Evolutionary conservation across 805 yeast species (phyloP).

Genomic region (Vanderwaltozyma tropicalis): DNA sequence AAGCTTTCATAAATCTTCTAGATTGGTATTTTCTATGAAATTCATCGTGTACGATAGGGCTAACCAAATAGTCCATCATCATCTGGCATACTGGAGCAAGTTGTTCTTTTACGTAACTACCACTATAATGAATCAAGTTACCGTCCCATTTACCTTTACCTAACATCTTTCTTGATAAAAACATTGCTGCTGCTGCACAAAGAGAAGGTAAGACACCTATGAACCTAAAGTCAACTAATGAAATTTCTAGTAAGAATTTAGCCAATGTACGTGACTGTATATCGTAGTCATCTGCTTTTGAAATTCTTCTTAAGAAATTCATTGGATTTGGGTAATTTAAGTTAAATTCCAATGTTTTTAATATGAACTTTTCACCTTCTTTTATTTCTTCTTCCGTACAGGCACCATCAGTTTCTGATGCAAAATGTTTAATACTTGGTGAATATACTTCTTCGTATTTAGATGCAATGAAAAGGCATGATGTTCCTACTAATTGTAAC

Average conservation of each 20-base stretch:
- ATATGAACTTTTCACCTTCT: conserved; percentile 73
- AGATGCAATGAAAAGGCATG: conserved; percentile 79
- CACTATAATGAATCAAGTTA: conserved; percentile 81
- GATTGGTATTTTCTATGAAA: conserved; percentile 90
- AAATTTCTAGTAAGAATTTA: conserved; percentile 72
- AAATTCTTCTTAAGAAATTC: conserved; percentile 83
- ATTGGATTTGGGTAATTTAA: conserved; percentile 85
- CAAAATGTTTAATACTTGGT: conserved; percentile 78
- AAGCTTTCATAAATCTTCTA: conserved; percentile 77
- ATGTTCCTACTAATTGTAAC: conserved; percentile 77
- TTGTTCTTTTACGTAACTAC: conserved; percentile 71
- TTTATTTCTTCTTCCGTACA: conserved; percentile 74
- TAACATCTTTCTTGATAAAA: conserved; percentile 66
- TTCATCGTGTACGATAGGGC: conserved; percentile 83
- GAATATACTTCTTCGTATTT: conserved; percentile 89
- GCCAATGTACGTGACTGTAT: conserved; percentile 84
- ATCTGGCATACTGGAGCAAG: conserved; percentile 62
- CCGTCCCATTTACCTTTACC: conserved; percentile 71
- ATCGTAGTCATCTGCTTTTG: conserved; percentile 90
- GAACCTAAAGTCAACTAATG: conserved; percentile 71
- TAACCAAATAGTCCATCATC: conserved; percentile 64
- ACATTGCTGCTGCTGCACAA: conserved; percentile 87
- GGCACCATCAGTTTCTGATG: conserved; percentile 78
- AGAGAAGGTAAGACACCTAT: conserved; percentile 71
- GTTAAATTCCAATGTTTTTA: conserved; percentile 65